phyloP scores from a whole-genome alignment of 176 grass and related monocot species.

The Carex littledalei region DNA sequence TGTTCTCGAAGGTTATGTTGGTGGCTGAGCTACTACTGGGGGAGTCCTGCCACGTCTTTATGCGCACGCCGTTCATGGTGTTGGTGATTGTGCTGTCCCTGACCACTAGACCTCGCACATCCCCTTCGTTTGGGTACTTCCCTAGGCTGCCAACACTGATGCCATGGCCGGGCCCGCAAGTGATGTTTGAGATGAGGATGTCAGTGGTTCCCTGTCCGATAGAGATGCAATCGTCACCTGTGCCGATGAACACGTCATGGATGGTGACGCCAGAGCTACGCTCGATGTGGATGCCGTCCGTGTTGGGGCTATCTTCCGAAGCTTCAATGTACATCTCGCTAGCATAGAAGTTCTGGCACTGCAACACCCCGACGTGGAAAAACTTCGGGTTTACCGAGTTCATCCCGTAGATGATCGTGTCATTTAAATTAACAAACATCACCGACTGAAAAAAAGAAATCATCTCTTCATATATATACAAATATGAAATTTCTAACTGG shows the following conservation, averaged over 20 bases:
- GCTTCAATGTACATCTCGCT: constrained; percentile 31
- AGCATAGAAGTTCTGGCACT: constrained; percentile 15
- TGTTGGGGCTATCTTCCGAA: constrained; percentile 52
- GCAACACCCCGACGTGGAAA: constrained; percentile 55
- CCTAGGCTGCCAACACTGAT: constrained; percentile 67
- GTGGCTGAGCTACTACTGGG: constrained; percentile 14
- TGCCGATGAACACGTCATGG: constrained; percentile 20
- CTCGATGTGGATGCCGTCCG: constrained; percentile 70
- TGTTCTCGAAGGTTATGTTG: constrained; percentile 57
- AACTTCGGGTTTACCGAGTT: constrained; percentile 68
- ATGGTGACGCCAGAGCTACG: constrained; percentile 35
- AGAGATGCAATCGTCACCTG: constrained; percentile 68
- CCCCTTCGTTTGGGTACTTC: constrained; percentile 31
- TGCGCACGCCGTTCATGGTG: constrained; percentile 53
- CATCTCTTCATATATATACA: neutral
- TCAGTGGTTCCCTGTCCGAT: constrained; percentile 48
- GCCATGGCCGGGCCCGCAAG: constrained; percentile 63
- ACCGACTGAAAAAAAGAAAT: neutral
- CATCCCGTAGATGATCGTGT: constrained; percentile 11
- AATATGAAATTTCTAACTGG: neutral
- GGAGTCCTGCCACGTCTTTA: constrained; percentile 73
- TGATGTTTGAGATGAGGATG: constrained; percentile 30
- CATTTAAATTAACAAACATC: neutral
- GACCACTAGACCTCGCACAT: constrained; percentile 42
- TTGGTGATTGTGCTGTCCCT: constrained; percentile 33